Conservation (phyloP, 305 asterid species). For the Fraxinus velutina region DNA sequence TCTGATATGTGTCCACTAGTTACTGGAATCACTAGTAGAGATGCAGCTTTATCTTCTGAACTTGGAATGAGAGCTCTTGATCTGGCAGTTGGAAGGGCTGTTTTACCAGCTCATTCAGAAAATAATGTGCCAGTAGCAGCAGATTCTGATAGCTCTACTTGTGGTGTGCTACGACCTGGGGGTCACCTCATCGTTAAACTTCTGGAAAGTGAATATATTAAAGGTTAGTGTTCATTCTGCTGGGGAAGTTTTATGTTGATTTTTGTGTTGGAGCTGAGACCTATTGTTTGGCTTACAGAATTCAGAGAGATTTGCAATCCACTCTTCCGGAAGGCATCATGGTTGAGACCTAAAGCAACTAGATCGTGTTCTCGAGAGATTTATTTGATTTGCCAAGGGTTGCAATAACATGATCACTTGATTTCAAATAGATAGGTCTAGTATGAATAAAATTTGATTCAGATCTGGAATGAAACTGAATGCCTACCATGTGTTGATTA, state of each 20-base stretch:
- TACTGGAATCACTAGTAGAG: constrained; percentile 78
- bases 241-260: background rate
- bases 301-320: constrained; percentile 65
- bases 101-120: constrained; percentile 25
- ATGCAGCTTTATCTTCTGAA: constrained; percentile 75
- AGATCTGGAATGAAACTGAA: background rate
- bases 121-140: constrained; percentile 20
- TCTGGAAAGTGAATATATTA: constrained; percentile 80
- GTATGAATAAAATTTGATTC: background rate
- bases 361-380: constrained; percentile 77
- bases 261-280: background rate
- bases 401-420: constrained; percentile 11
- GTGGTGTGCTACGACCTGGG: constrained; percentile 52
- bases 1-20: constrained; percentile 92
- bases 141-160: constrained; percentile 19
- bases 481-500: background rate
- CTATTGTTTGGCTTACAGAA: constrained; percentile 35
- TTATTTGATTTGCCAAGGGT: constrained; percentile 74
- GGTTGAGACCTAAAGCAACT: constrained; percentile 92
- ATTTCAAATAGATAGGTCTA: background rate
- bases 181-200: constrained; percentile 80
- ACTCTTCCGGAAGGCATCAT: constrained; percentile 62
- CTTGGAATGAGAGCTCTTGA: constrained; percentile 73
- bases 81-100: constrained; percentile 65
- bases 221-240: constrained; percentile 39